Evolutionary conservation across 179 eudicot genomes (phyloP).

Genomic region (Carnegiea gigantea): DNA sequence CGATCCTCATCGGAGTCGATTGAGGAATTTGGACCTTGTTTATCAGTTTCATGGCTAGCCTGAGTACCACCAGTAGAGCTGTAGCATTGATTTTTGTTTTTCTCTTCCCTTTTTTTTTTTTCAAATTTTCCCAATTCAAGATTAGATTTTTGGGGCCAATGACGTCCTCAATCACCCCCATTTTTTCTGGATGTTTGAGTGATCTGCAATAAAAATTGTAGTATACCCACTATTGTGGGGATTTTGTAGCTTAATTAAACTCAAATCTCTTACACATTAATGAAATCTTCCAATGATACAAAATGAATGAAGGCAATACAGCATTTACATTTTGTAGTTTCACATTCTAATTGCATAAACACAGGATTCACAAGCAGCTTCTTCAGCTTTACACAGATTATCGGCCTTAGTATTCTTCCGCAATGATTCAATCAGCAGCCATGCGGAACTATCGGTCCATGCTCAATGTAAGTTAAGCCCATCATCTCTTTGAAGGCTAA

Average conservation of each 20-base stretch:
- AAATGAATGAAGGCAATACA: not conserved
- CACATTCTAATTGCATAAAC: too few relatives aligned
- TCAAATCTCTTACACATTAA: not conserved
- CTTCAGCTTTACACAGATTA: not conserved
- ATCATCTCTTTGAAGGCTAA: too few relatives aligned
- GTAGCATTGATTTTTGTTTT: not conserved
- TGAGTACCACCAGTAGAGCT: not conserved
- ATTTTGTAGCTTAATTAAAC: too few relatives aligned
- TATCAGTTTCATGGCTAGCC: conserved; percentile 64
- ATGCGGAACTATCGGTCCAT: too few relatives aligned
- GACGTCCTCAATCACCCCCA: not conserved
- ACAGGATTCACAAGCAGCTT: too few relatives aligned
- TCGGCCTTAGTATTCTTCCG: not conserved
- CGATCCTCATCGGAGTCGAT: conserved; percentile 45
- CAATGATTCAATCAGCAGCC: too few relatives aligned
- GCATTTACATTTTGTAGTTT: not conserved
- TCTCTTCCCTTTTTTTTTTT: not conserved
- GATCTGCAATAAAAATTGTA: too few relatives aligned
- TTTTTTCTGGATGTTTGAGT: too few relatives aligned
- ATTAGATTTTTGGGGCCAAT: not conserved
- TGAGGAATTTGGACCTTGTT: conserved; percentile 64
- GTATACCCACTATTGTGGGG: too few relatives aligned
- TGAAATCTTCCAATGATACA: not conserved
- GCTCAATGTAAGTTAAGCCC: too few relatives aligned
- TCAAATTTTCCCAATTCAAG: not conserved